These are phyloP conservation scores for Saturnispora galanensis DNA, from an alignment of 805 yeast genomes.

Conservation along the genomic window DNA sequence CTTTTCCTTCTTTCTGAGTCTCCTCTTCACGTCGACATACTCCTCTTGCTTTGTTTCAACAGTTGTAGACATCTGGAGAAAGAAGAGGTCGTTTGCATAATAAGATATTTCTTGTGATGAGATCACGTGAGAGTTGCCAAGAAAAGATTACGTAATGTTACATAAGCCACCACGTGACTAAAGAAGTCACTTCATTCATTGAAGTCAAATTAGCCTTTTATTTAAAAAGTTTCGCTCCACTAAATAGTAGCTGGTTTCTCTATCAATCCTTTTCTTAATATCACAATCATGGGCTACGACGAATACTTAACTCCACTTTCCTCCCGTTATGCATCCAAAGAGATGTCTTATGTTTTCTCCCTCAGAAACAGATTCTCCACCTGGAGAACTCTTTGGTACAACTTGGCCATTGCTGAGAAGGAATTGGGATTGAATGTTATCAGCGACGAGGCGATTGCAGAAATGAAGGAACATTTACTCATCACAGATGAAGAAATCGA, in stretches of 20 bases:
- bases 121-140: too few species aligned
- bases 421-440: slow-evolving; percentile 79
- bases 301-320: slow-evolving; percentile 88
- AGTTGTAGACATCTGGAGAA: background rate
- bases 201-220: background rate
- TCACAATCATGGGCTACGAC: slow-evolving; percentile 34
- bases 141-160: too few species aligned
- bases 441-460: slow-evolving; percentile 83
- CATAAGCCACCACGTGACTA: too few species aligned
- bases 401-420: slow-evolving; percentile 90
- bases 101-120: too few species aligned
- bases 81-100: background rate
- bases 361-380: slow-evolving; percentile 90
- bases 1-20: slow-evolving; percentile 9
- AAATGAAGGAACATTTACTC: slow-evolving; percentile 66
- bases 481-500: slow-evolving; percentile 92
- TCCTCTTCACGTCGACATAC: background rate
- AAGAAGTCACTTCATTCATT: too few species aligned
- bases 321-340: slow-evolving; percentile 94
- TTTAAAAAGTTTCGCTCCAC: background rate
- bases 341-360: slow-evolving; percentile 91
- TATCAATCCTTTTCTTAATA: background rate
- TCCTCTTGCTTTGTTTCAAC: background rate
- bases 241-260: background rate
- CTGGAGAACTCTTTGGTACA: slow-evolving; percentile 97